Conservation (phyloP, 495 filamentous ascomycete genomes). For the Neurospora intermedia region DNA sequence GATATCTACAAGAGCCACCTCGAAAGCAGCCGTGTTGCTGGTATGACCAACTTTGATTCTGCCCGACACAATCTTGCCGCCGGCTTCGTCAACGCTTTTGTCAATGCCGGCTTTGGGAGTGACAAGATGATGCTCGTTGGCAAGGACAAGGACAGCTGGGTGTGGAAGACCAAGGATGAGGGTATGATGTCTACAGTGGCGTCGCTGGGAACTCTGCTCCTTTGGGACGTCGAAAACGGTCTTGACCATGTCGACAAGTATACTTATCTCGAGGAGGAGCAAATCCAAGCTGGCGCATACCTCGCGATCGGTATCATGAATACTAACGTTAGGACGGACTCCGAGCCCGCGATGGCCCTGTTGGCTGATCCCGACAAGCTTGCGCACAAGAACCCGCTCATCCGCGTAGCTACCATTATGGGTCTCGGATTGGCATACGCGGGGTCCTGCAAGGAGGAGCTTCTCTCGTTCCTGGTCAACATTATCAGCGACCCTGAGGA, state of each 20-base stretch:
- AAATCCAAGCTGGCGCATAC: constrained; percentile 80
- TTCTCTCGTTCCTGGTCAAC: constrained; percentile 70
- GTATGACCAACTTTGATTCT: constrained; percentile 88
- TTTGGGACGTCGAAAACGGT: constrained; percentile 84
- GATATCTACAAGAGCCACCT: constrained; percentile 99
- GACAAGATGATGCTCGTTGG: constrained; percentile 95
- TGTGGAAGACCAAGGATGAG: constrained; percentile 98
- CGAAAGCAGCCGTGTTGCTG: constrained; percentile 84
- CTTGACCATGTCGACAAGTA: constrained; percentile 89
- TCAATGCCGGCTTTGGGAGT: constrained; percentile 87
- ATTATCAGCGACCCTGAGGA: constrained; percentile 72
- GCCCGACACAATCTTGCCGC: constrained; percentile 92
- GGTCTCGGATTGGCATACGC: constrained; percentile 90
- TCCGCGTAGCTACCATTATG: constrained; percentile 81
- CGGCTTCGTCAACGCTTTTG: constrained; percentile 92
- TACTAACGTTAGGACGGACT: constrained; percentile 75
- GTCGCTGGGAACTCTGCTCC: constrained; percentile 76
- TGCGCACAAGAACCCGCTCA: constrained; percentile 59
- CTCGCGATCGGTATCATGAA: constrained; percentile 90
- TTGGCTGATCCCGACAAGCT: constrained; percentile 69
- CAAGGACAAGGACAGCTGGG: constrained; percentile 77
- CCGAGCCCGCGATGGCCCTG: constrained; percentile 79
- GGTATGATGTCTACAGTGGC: constrained; percentile 95
- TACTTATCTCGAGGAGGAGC: constrained; percentile 71
- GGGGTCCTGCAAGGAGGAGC: constrained; percentile 77